Base-by-base conservation (phyloP, 441 rosid species). In the Aleurites moluccanus region DNA sequence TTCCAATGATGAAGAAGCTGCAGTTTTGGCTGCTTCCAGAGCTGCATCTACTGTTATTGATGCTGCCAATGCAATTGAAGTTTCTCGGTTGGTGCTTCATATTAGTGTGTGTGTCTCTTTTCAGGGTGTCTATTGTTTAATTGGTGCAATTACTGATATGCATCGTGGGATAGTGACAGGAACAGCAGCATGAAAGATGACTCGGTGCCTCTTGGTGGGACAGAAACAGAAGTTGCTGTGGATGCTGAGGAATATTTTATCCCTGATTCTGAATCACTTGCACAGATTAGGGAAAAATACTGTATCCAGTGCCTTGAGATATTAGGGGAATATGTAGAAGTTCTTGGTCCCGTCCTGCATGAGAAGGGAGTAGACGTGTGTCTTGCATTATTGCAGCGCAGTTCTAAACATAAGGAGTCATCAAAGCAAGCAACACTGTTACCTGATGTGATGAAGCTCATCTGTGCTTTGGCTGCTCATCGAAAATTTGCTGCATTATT, bases 291-390 rank as follows among this genome's bases (percentile, higher is more conserved):
- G 81, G 99, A 94, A 85, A 96, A 89, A 73, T 94, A 88, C 74
- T 92, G 98, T 87, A 88, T 94, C 69, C 98, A 87, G 83, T 92
- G 98, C 86, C 97, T 96, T 74, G 97, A 90, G 82, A 82, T 81
- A 68, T 86, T 96, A 76, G 99, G 98, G 64, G 98, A 94, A 80
- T 94, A 96, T 85, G 96, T 94, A 25, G 98, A 94, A 84, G 98
- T 92, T 73, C 95, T 94, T 57, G 98, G 97, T 67, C 99, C 99
- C 80, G 98, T 96, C 76, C 85, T 96, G 79, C 92, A 88, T 80
- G 99, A 96, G 76, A 96, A 89, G 85, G 99, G 99, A 69, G 99
- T 92, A 63, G 98, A 96, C 78, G 98, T 94, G 42, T 94, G 98
- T 85, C 89, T 94, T 73, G 81, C 89, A 61, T 78, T 96, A 74